phyloP scores from a whole-genome alignment of 1,139 yeast genomes.

The Keqinozyma sinolaborantium region DNA sequence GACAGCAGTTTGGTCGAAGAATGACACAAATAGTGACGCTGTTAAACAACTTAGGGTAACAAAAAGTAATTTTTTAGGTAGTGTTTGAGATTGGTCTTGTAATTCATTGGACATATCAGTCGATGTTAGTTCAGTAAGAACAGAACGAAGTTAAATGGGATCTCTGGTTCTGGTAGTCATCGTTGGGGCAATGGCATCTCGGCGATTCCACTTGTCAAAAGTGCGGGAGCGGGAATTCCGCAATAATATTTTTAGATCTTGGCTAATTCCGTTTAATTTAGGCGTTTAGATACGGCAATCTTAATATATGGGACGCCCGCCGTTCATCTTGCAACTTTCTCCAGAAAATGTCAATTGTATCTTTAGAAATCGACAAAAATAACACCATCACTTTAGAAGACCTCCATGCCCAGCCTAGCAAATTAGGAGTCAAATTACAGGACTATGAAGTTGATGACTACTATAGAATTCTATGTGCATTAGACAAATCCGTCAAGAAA shows the following conservation, averaged over 20 bases:
- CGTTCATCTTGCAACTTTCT: too few relatives aligned
- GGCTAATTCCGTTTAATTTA: too few relatives aligned
- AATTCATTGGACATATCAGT: not conserved
- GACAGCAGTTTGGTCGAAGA: constrained; percentile 39
- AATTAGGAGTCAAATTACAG: constrained; percentile 19
- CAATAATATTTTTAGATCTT: too few relatives aligned
- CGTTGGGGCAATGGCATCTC: too few relatives aligned
- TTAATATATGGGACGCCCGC: too few relatives aligned
- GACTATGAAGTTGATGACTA: constrained; percentile 25
- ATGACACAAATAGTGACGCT: constrained; percentile 26
- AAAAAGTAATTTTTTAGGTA: constrained; percentile 8
- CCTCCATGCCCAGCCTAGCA: constrained; percentile 20
- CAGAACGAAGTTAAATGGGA: too few relatives aligned
- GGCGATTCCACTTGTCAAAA: too few relatives aligned
- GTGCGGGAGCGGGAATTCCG: too few relatives aligned
- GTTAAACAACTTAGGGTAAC: constrained; percentile 11
- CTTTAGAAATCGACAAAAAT: constrained; percentile 20
- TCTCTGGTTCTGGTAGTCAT: too few relatives aligned
- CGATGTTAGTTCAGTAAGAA: too few relatives aligned
- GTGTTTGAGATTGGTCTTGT: constrained; percentile 11
- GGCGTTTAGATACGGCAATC: too few relatives aligned
- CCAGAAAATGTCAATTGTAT: constrained; percentile 25
- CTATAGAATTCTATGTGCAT: constrained; percentile 22
- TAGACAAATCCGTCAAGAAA: constrained; percentile 26
- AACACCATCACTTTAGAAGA: constrained; percentile 22